Base-by-base conservation (phyloP, 176 grass and related monocot species). In the Hsuehochloa calcarea region DNA sequence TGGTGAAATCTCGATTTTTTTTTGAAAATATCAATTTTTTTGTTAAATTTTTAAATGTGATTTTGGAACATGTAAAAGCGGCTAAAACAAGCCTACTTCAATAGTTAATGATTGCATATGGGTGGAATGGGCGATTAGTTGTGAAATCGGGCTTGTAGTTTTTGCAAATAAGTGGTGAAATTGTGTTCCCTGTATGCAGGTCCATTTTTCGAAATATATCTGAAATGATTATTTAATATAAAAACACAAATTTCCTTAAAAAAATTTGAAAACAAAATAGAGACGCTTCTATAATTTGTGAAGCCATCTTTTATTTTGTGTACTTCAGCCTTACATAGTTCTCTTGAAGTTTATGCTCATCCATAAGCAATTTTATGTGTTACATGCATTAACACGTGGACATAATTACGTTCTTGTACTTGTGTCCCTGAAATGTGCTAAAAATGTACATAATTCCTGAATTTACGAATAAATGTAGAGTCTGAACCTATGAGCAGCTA, bases 301-400 rank as follows among this genome's bases (percentile, higher is more conserved):
- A 69, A 51, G 47, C 47, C 47, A 50, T 50, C 47, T 50, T 3
- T 49, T 43, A n/a, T 44, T 49, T 49, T 80, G 3, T 46, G 31
- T 20, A 25, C 29, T 58, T 62, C 12, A 37, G 14, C 63, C 0
- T 44, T 83, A 72, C 34, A 17, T 70, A 63, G 14, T 37, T 82
- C 20, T 60, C 47, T 55, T 68, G 29, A 17, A 82, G 13, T 79
- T 78, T 72, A 45, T 84, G 66, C 56, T 84, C 59, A 88, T 44
- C 45, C 68, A 14, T 78, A 71, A 70, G 27, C 14, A 80, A 25
- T 52, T 73, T 65, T 20, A 68, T 25, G 37, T 66, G 5, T 71
- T 71, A 11, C 43, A 65, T 65, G 70, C 20, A 52, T 49, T 75
- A 66, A 75, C 46, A 55, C 43, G 16, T 75, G 34, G 61, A 12